Base-by-base conservation (phyloP, 73 alveolate genomes). In the Blepharisma japonicum region DNA sequence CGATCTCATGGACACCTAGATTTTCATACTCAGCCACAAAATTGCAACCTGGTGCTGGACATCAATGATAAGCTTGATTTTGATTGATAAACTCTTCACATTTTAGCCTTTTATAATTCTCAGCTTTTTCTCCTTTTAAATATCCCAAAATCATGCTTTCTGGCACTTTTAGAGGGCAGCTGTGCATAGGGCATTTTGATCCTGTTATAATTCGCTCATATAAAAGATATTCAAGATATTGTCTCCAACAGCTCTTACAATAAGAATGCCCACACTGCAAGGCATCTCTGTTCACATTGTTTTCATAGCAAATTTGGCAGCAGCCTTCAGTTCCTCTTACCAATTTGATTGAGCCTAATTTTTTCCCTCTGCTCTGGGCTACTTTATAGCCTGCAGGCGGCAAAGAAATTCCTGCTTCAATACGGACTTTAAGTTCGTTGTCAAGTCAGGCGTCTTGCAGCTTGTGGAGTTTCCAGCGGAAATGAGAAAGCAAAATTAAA, bases 1-100 rank as follows among this genome's bases (percentile, higher is more conserved):
- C 66, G 45, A 78, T 71, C n/a, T 79, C 55, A 21, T 74, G 77
- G 46, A 61, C 47, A 25, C 74, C 46, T 39, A 61, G 14, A 61
- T 61, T 61, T 8, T 11, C 11, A 25, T 20, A 61, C 48, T 61
- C 74, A 61, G 48, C 74, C 0, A 61, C 46, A 55, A 54, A 47
- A 77, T 68, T 82, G 78, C 94, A 86, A 49, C 83, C 87, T 68
- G 94, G 91, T 54, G 80, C 74, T 25, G 94, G 94, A 53, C 94
- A 86, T 68, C 78, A 77, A 66, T 81, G 80, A 46, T 71, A 83
- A 79, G 77, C 84, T 55, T 83, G 78, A 71, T 86, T 81, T 71
- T 84, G 74, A 39, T 80, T 85, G 0, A 84, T 83, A 49, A 56
- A 86, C 53, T 82, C 81, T 20, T 86, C 55, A 2, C 78, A 71